phyloP scores from a whole-genome alignment of 2,329 filamentous ascomycete genomes.

The Byssochlamys sp. region DNA sequence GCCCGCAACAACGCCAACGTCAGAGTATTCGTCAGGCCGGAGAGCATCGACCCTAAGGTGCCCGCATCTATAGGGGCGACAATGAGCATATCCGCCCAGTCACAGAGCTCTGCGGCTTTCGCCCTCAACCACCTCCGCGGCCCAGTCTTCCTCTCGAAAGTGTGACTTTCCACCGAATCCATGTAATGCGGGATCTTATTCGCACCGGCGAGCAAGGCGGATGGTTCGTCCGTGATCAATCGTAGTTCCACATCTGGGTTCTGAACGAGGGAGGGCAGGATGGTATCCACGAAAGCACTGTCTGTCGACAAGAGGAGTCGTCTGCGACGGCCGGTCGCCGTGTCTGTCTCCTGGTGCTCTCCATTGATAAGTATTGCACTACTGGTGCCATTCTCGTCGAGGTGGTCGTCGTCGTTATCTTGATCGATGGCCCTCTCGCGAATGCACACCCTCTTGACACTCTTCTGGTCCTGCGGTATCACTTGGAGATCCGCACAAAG shows the following conservation, averaged over 20 bases:
- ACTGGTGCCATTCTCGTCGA: conserved; percentile 6
- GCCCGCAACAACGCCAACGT: conserved; percentile 71
- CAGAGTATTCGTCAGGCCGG: conserved; percentile 70
- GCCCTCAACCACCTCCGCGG: conserved; percentile 32
- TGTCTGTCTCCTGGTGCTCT: conserved; percentile 4
- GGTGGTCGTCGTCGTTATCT: conserved; percentile 9
- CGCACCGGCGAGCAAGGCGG: conserved; percentile 25
- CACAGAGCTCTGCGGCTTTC: conserved; percentile 55
- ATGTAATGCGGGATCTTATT: conserved; percentile 32
- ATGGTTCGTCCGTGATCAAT: conserved; percentile 32
- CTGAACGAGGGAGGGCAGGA: conserved; percentile 29
- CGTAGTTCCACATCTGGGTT: conserved; percentile 33
- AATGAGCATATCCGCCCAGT: conserved; percentile 81
- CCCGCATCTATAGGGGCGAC: conserved; percentile 78
- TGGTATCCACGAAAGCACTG: conserved; percentile 29
- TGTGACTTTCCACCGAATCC: conserved; percentile 31
- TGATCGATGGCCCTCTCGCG: conserved; percentile 21
- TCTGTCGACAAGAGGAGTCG: conserved; percentile 30
- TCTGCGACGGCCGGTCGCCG: conserved; percentile 13
- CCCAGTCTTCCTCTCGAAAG: conserved; percentile 29
- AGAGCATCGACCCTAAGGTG: conserved; percentile 76
- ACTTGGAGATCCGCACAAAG: conserved; percentile 5
- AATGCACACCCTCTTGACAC: conserved; percentile 7
- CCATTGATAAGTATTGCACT: neutral
- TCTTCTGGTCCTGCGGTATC: neutral